phyloP scores from a whole-genome alignment of 2,329 filamentous ascomycete genomes.

The Verticillium longisporum region DNA sequence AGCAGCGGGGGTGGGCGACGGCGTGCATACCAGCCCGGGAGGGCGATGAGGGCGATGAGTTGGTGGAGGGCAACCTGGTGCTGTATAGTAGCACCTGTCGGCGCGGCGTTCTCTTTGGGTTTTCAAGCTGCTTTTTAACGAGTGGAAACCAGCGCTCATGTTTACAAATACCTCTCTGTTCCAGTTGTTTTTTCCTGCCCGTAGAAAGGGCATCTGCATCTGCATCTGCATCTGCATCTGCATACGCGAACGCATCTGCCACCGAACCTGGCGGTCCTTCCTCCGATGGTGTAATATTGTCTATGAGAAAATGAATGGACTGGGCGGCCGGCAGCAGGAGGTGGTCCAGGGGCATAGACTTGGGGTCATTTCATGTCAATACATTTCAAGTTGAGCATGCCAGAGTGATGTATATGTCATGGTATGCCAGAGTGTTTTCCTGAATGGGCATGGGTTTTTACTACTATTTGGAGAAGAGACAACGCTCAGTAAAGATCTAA shows the following conservation, averaged over 20 bases:
- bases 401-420: not conserved
- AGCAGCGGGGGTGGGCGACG: not conserved
- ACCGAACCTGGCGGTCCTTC: not conserved
- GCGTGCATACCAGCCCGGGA: not conserved
- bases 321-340: not conserved
- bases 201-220: too few species aligned
- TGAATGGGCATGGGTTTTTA: too few species aligned
- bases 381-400: not conserved
- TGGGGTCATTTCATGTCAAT: constrained; percentile 5
- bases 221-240: not conserved
- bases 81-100: not conserved
- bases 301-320: not conserved
- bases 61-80: not conserved
- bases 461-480: not conserved
- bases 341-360: constrained; percentile 5
- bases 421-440: not conserved
- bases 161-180: not conserved
- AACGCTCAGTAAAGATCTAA: constrained; percentile 28
- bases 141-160: not conserved
- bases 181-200: not conserved
- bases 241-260: too few species aligned
- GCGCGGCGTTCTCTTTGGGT: not conserved
- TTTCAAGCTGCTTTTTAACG: not conserved
- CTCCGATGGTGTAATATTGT: not conserved
- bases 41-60: not conserved